Evolutionary conservation across 345 rosid species (phyloP).

Genomic region (Eucalyptus viminalis): DNA sequence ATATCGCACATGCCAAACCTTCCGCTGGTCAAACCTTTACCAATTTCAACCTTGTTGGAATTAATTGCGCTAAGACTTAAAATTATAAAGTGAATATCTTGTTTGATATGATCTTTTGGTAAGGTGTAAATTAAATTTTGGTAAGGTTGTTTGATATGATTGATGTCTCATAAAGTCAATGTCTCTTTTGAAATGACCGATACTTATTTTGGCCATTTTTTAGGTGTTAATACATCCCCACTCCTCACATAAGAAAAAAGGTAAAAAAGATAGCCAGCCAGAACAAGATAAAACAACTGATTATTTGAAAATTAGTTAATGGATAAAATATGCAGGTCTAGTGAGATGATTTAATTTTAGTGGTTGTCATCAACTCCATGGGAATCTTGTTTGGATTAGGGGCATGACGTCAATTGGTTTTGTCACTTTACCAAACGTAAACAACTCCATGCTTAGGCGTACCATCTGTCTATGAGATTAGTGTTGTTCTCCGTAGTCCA

Average conservation of each 20-base stretch:
- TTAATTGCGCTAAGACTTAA: background rate
- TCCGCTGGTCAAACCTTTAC: background rate
- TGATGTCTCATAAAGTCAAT: background rate
- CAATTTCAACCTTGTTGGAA: background rate
- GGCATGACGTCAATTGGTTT: background rate
- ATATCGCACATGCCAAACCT: background rate
- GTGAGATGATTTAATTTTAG: rapidly evolving
- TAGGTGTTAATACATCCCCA: background rate
- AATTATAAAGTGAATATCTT: background rate
- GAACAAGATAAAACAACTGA: background rate
- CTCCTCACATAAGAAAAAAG: background rate
- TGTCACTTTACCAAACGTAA: background rate
- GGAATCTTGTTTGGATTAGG: background rate
- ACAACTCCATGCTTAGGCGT: background rate
- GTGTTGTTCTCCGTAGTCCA: background rate
- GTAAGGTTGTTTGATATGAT: background rate
- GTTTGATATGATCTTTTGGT: background rate
- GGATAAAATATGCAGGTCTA: background rate
- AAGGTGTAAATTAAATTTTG: too few relatives aligned
- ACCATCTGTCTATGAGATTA: background rate
- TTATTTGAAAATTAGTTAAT: background rate
- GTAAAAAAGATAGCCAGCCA: background rate
- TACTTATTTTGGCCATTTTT: background rate
- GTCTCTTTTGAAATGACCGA: background rate
- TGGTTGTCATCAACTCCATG: background rate